Conservation (phyloP, 164 flowering plant genomes). For the Aristolochia californica region DNA sequence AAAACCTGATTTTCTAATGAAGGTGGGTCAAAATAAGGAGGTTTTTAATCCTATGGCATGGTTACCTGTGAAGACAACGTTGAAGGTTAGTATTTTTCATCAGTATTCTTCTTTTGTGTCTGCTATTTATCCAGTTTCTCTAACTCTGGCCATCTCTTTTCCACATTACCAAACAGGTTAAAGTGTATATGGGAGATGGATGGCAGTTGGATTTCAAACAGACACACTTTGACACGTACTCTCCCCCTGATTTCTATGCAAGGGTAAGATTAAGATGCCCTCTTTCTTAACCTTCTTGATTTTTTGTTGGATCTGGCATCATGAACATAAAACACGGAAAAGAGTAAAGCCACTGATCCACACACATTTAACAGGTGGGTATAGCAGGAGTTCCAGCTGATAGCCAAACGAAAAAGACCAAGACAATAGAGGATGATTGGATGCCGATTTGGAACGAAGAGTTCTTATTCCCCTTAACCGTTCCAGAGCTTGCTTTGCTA, state of each 20-base stretch:
- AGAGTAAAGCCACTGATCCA: too few species aligned
- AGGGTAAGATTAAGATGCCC: constrained; percentile 33
- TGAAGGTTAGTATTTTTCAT: constrained; percentile 20
- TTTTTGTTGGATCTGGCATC: too few species aligned
- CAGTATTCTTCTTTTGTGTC: not conserved
- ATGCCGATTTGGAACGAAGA: constrained; percentile 37
- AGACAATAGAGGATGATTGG: constrained; percentile 30
- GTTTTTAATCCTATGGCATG: constrained; percentile 26
- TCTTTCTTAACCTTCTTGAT: too few species aligned
- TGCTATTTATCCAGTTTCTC: not conserved
- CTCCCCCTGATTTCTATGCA: constrained; percentile 50
- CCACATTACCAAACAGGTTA: constrained; percentile 21
- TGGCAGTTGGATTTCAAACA: constrained; percentile 35
- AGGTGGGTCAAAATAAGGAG: constrained; percentile 14
- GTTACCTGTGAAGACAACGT: constrained; percentile 27
- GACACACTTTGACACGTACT: constrained; percentile 39
- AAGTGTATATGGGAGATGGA: constrained; percentile 43
- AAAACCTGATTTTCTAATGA: constrained; percentile 38
- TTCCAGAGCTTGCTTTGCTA: constrained; percentile 44
- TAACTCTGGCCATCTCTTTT: not conserved
- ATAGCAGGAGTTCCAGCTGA: constrained; percentile 40
- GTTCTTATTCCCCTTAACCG: constrained; percentile 32
- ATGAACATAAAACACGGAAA: too few species aligned
- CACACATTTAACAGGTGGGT: constrained; percentile 25
- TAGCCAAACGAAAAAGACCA: constrained; percentile 25